Evolutionary conservation across 805 yeast species (phyloP).

Genomic region (Wickerhamomyces pijperi): DNA sequence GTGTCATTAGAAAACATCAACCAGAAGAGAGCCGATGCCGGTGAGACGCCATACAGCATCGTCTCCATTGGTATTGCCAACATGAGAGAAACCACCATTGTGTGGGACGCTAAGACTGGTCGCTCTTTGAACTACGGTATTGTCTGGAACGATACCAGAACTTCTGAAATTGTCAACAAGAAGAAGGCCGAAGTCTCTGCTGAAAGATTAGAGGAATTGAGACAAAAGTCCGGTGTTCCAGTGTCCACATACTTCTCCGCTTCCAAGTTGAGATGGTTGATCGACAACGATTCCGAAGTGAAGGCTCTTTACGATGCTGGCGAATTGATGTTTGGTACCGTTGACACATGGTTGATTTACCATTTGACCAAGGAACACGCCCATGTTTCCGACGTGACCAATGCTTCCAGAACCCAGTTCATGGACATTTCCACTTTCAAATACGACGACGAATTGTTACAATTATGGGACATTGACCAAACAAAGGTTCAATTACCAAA

Average conservation of each 20-base stretch:
- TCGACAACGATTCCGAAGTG: slow-evolving; percentile 65
- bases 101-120: slow-evolving; percentile 82
- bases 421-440: slow-evolving; percentile 69
- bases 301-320: slow-evolving; percentile 61
- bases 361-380: slow-evolving; percentile 62
- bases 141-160: slow-evolving; percentile 94
- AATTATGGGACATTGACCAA: slow-evolving; percentile 72
- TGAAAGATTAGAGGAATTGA: slow-evolving; percentile 45
- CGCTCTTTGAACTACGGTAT: slow-evolving; percentile 77
- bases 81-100: slow-evolving; percentile 89
- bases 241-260: slow-evolving; percentile 88
- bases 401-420: slow-evolving; percentile 85
- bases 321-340: slow-evolving; percentile 84
- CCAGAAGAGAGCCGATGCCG: slow-evolving; percentile 30
- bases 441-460: slow-evolving; percentile 66
- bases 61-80: slow-evolving; percentile 81
- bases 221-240: slow-evolving; percentile 72
- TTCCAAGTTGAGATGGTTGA: slow-evolving; percentile 79
- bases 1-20: slow-evolving; percentile 46
- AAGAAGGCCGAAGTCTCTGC: slow-evolving; percentile 42
- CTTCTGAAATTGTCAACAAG: slow-evolving; percentile 57
- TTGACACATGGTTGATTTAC: slow-evolving; percentile 89
- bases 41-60: slow-evolving; percentile 46
- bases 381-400: slow-evolving; percentile 78
- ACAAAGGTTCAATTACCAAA: slow-evolving; percentile 58